Evolutionary conservation across 2,329 filamentous ascomycete genomes (phyloP), one percentile per base, ranked within the genome.

Genomic region (Aspergillus bombycis): DNA sequence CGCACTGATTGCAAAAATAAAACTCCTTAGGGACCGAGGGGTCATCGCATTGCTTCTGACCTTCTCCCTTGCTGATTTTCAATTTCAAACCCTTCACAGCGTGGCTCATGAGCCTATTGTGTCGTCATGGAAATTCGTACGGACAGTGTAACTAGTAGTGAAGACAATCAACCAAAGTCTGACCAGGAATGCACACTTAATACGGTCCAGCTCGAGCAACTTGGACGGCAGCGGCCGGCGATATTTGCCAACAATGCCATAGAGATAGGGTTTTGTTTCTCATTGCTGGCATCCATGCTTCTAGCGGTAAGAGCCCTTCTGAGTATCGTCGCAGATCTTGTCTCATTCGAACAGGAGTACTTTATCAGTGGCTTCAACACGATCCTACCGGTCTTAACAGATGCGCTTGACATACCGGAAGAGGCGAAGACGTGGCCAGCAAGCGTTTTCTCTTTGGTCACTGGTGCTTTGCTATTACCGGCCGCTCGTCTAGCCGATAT

Each of bases 381-480:
- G 8, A 52, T 64, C 48, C 59, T 64, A 9, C 62, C 62, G 0
- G 54, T 58, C 9, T 34, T 64, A 7, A 54, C 62, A 34, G 28
- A 12, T 5, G 55, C 58, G n/a, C 50, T 64, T 1, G 41, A 61
- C n/a, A 64, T 61, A 8, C 62, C 62, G 1, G 46, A 41, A 21
- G 58, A 50, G 11, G 52, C 62, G 8, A 60, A 64, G 23, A 62
- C 62, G 7, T 64, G 62, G 62, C 59, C 62, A 1, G 58, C 62
- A 4, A 64, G 59, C 41, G 62, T 64, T 38, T 64, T 64, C 48
- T 64, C 62, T 32, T 53, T 64, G 21, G 62, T 64, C 19, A 64
- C 59, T 1, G 62, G 62, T 12, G 59, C 62, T 0, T 62, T 58
- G 11, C 46, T 64, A 30, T 56, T 62, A 26, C 62, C 62, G 7